Evolutionary conservation across 306 rosid species (phyloP), one percentile per base, ranked within the genome.

Genomic region (Lathyrus aphaca): DNA sequence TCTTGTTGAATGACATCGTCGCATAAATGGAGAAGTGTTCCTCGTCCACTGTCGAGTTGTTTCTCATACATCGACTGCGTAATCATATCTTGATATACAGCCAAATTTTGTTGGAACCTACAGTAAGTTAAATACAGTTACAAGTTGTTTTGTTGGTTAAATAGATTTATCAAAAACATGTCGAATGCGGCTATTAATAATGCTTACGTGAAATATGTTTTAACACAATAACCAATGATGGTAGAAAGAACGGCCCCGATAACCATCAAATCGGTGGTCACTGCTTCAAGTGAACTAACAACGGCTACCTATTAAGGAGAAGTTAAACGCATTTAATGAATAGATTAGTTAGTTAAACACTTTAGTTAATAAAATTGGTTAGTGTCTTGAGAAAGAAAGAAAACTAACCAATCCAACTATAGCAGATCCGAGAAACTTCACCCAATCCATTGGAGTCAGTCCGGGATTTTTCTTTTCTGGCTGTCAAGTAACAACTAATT

Each of bases 371-470:
- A 49, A 49, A 48, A 1, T 16, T 2, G 1, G 17, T 15, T 17
- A 49, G 8, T 51, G n/a, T 51, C 5, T 8, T 2, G 59, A 21
- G 59, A 53, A 53, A 53, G 59, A 53, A 53, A 53, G 59, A 53
- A 53, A 21, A 81, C 98, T 79, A 46, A 90, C 98, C 97, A 93
- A 81, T 39, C 98, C 98, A 81, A 93, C 93, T 16, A 82, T 39
- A 64, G 97, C 96, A 68, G 98, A 90, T 38, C 59, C 87, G 56
- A 93, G 79, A 83, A 93, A 90, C 55, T 78, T 90, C 77, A 86
- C 96, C 98, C 98, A 93, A 75, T 93, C 98, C 97, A 88, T 90
- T 67, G 98, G 98, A 77, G 96, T 93, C 81, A 93, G 85, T 72
- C 97, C 98, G 8, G 98, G 97, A 76, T 76, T 93, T 85, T 82